These are phyloP conservation scores for Cryomyces minteri DNA, from an alignment of 495 filamentous ascomycete species.

Conservation along the genomic window DNA sequence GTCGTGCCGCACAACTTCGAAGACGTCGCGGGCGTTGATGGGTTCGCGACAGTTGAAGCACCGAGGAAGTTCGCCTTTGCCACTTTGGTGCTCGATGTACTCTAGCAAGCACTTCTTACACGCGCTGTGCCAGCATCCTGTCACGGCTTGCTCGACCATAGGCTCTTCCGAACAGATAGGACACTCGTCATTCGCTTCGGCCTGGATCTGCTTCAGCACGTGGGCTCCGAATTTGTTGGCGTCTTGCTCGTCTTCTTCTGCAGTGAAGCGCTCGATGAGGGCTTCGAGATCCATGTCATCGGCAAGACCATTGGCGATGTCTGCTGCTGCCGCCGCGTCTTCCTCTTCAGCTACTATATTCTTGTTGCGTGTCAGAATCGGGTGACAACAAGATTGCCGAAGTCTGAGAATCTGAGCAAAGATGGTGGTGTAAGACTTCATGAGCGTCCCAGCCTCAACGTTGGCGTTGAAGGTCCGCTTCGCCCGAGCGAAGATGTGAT, in stretches of 20 bases:
- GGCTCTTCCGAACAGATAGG: constrained; percentile 90
- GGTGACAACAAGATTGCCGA: constrained; percentile 89
- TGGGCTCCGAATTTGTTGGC: constrained; percentile 60
- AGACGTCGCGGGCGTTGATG: constrained; percentile 69
- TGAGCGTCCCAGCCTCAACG: constrained; percentile 74
- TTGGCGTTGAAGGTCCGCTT: constrained; percentile 71
- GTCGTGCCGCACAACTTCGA: constrained; percentile 59
- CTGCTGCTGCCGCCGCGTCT: constrained; percentile 59
- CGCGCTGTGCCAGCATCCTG: constrained; percentile 90
- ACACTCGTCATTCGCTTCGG: constrained; percentile 74
- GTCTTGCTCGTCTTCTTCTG: constrained; percentile 43
- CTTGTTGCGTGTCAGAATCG: constrained; percentile 69
- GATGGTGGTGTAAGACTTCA: constrained; percentile 89
- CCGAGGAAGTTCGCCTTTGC: constrained; percentile 50
- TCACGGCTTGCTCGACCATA: constrained; percentile 84
- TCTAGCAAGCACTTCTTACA: constrained; percentile 81
- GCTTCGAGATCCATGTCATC: constrained; percentile 93
- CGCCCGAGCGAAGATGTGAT: constrained; percentile 66
- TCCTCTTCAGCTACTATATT: constrained; percentile 76
- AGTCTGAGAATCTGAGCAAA: constrained; percentile 93
- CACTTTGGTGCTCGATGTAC: constrained; percentile 72
- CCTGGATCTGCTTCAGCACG: constrained; percentile 76
- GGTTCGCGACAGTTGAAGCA: constrained; percentile 82
- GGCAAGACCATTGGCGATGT: constrained; percentile 59
- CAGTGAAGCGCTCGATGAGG: constrained; percentile 66